Base-by-base conservation (phyloP, 202 grass and related monocot genomes). In the Bolboschoenoplectus hybrid region DNA sequence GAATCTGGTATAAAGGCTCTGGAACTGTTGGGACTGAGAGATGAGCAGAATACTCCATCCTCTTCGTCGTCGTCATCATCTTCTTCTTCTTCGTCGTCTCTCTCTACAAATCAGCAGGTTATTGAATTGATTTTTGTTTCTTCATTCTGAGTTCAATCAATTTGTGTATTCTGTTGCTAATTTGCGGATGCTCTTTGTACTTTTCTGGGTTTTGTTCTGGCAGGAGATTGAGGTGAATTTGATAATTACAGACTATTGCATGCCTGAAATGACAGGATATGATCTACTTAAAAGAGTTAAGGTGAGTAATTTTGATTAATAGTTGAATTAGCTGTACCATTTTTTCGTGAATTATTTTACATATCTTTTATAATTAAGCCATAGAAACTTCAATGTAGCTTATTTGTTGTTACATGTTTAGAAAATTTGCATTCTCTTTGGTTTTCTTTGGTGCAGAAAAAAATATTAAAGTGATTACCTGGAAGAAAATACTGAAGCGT, bases 231-330 rank as follows among this genome's bases (percentile, higher is more conserved):
- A 88, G 73, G 97, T 97, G 85, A 99, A 91, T 73, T 89, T 99
- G 86, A 92, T 99, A 81, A 99, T 99, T 79, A 99, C 93, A 35
- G 97, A 99, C 89, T 99, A 97, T 45, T 94, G 93, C 91, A 99
- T 99, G 97, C 97, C 93, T 0, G 97, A 92, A 56, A 97, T 99
- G 92, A 99, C 97, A 81, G 97, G 97, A 39, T 99, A 99, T 72
- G 97, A 99, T 89, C 89, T 92, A 67, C 80, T 97, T 38, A 97
- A 84, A 89, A 88, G 87, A 83, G 88, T 97, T 35, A 97, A 97
- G 94, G 94, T 97, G 19, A 85, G 6, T 10, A 34, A 57, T 84
- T 84, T 55, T 69, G 17, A 57, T 56, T 51, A 12, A 44, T 44
- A 40, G 19, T 68, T 84, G 17, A 67, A 56, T 9, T 60, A 53